Base-by-base conservation (phyloP, 2,329 filamentous ascomycete species). In the Penicillium olsonii region DNA sequence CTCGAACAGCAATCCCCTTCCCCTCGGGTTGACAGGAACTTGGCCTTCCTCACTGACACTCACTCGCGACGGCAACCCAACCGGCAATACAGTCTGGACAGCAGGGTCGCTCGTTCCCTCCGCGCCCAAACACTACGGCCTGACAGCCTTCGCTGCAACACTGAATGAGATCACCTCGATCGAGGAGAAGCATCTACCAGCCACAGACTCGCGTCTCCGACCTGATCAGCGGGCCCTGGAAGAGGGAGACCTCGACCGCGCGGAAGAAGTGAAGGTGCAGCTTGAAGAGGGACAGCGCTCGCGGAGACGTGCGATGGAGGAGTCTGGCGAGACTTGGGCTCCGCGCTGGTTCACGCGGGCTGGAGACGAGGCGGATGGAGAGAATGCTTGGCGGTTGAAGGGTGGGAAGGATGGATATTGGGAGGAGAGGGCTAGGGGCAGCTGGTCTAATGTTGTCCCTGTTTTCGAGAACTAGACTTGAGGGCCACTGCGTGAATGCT, bases 181-280 rank as follows among this genome's bases (percentile, higher is more conserved):
- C 5, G 94, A 99, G 69, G 77, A 85, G 50, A 83, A 78, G 4
- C 85, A 84, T 50, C 73, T 96, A 14, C 86, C 94, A 3, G 81
- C 84, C 0, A 97, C 92, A 0, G 94, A 99, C 72, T 87, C 83
- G 27, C 79, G 94, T 20, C 75, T 96, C 34, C 80, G 94, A 14
- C 92, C 91, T 2, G 94, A 99, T 66, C 94, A 97, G 75, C 81
- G 88, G 12, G 84, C 91, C 2, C 83, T 89, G 3, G 94, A 99
- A 72, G 78, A 87, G 37, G 91, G 92, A 12, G 84, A 88, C 43
- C 74, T 95, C 12, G 92, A 97, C 61, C 78, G 82, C 5, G 94
- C 94, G 0, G 94, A 99, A 78, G 81, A 78, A 31, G 77, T 90
- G 65, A 99, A 99, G 74, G 84, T 87, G 6, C 80, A 79, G 57